A percentile compares a stretch with the other conserved stretches of the same genome.
Conservation (phyloP, 1,284 basidiomycete genomes). For the Ganoderma multipileum region DNA sequence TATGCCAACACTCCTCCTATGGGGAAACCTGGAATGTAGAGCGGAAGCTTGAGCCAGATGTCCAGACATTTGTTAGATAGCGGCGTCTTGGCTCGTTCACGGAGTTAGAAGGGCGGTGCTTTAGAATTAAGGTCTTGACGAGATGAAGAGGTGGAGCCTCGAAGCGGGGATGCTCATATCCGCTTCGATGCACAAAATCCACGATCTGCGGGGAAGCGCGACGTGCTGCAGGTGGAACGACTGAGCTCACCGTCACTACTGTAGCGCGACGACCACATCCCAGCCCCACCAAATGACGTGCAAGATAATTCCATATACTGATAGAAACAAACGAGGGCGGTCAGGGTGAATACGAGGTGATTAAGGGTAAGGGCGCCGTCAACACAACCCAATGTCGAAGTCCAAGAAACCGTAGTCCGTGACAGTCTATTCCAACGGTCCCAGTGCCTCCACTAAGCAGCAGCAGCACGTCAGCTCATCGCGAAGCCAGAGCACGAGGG, state of each 20-base stretch:
- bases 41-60: neutral
- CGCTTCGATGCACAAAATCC: neutral
- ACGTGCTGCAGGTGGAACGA: neutral
- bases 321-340: neutral
- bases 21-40: no score
- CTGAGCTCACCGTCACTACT: neutral
- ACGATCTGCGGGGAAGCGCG: neutral
- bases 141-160: neutral
- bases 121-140: neutral
- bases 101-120: neutral
- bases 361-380: neutral
- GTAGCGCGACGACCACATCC: neutral
- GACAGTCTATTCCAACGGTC: neutral
- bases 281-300: neutral
- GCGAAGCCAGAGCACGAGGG: neutral
- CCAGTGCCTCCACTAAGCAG: neutral
- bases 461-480: neutral
- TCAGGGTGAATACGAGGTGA: neutral
- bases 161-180: neutral
- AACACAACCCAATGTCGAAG: neutral
- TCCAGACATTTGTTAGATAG: neutral
- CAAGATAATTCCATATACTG: neutral
- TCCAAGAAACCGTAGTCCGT: neutral
- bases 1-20: neutral
- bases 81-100: neutral